These are phyloP conservation scores for Komagataella ulmi DNA, from an alignment of 805 yeast genomes.

Conservation along the genomic window DNA sequence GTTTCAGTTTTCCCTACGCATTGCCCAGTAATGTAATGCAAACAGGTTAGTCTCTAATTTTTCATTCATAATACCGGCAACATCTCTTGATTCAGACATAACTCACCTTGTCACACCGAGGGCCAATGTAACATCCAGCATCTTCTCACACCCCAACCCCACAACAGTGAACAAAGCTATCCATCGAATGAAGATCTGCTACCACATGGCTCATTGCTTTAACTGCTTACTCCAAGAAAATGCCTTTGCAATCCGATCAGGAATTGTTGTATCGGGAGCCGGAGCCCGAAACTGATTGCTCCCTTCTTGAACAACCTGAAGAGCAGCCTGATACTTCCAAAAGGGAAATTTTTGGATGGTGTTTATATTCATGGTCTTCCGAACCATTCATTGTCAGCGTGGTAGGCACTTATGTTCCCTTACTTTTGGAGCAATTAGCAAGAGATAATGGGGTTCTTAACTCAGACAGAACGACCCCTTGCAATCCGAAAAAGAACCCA, in stretches of 20 bases:
- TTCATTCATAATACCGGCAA: background rate
- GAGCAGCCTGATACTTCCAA: slow-evolving; percentile 17
- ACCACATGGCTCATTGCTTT: background rate
- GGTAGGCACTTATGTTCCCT: slow-evolving; percentile 66
- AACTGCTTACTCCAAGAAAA: background rate
- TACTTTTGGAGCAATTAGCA: slow-evolving; percentile 59
- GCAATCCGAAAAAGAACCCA: slow-evolving; percentile 21
- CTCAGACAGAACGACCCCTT: slow-evolving; percentile 44
- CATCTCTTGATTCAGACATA: background rate
- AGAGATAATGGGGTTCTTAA: slow-evolving; percentile 56
- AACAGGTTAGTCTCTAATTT: background rate
- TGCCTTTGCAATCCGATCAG: background rate
- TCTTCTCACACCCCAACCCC: background rate
- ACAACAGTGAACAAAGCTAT: background rate
- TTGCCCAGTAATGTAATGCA: background rate
- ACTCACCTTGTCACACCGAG: background rate
- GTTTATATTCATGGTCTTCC: slow-evolving; percentile 57
- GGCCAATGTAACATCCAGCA: background rate
- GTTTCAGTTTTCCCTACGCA: background rate
- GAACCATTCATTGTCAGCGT: slow-evolving; percentile 76
- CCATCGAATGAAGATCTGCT: background rate
- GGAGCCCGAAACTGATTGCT: background rate
- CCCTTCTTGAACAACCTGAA: background rate
- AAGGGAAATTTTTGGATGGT: slow-evolving; percentile 51
- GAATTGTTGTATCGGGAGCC: background rate